A percentile compares a stretch with the other conserved stretches of the same genome.
These are phyloP conservation scores for Schoenoplectus tabernaemontani DNA, from an alignment of 202 grass and related monocot genomes.

Conservation along the genomic window DNA sequence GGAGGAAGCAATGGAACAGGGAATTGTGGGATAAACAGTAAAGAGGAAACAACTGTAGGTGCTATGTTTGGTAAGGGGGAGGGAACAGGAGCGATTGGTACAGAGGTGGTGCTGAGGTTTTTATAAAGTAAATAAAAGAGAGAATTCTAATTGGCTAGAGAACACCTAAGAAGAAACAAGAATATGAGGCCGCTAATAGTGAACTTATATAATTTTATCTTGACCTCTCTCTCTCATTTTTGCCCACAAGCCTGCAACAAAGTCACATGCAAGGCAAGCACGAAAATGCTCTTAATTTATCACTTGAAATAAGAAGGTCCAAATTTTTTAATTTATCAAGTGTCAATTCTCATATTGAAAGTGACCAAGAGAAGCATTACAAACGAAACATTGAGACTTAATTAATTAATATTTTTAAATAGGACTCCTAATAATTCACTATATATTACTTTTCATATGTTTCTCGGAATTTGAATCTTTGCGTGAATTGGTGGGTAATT, in stretches of 20 bases:
- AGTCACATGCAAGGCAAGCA: conserved; percentile 28
- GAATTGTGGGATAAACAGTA: not conserved
- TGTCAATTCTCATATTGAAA: not conserved
- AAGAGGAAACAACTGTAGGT: not conserved
- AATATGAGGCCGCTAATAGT: conserved; percentile 30
- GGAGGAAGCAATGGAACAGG: conserved; percentile 31
- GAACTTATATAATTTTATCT: not conserved
- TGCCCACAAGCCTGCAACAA: conserved; percentile 35
- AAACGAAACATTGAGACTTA: not conserved
- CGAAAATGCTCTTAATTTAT: not conserved
- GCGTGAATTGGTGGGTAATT: no score
- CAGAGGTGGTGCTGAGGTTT: conserved; percentile 11
- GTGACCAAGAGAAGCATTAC: not conserved
- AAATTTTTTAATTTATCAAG: not conserved
- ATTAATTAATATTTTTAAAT: not conserved
- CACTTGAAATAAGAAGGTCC: not conserved
- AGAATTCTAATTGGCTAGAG: conserved; percentile 37
- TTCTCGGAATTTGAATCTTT: no score
- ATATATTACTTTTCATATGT: no score
- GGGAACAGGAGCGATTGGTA: conserved; percentile 36
- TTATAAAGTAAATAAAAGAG: conserved; percentile 29
- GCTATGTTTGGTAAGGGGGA: not conserved
- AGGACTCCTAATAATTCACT: not conserved
- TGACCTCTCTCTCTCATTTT: conserved; percentile 17
- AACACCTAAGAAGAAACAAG: conserved; percentile 59